Conservation (phyloP, 176 grass and related monocot genomes). For the Zoysia japonica region DNA sequence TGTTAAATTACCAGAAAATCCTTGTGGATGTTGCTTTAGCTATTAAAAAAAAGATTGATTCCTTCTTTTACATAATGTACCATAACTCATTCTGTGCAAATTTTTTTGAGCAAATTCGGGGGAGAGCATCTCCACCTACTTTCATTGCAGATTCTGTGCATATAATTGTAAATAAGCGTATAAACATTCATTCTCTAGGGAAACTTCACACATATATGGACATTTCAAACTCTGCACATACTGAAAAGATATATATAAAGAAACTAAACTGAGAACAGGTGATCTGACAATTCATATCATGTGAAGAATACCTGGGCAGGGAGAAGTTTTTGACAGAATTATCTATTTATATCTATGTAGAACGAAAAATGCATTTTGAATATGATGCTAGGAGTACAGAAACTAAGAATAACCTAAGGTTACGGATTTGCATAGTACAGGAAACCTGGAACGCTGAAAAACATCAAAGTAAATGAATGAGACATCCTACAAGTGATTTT, state of each 20-base stretch:
- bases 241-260: constrained; percentile 10
- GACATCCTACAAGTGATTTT: constrained; percentile 36
- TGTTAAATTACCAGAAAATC: not conserved
- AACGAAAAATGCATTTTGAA: constrained; percentile 32
- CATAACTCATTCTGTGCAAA: not conserved
- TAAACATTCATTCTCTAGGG: too few relatives aligned
- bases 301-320: constrained; percentile 7
- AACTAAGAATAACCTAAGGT: constrained; percentile 23
- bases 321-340: not conserved
- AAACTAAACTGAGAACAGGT: constrained; percentile 4
- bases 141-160: not conserved
- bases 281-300: constrained; percentile 1
- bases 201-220: not conserved
- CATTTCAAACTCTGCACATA: constrained; percentile 6
- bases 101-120: too few relatives aligned
- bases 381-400: constrained; percentile 18
- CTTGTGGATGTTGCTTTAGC: not conserved
- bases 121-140: too few relatives aligned
- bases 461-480: not conserved
- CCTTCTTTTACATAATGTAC: not conserved
- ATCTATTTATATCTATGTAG: constrained; percentile 30
- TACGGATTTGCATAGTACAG: not conserved
- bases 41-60: constrained; percentile 8
- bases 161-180: not conserved
- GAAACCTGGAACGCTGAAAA: constrained; percentile 28